Evolutionary conservation across 306 rosid genomes (phyloP).

Genomic region (Cucurbita ficifolia): DNA sequence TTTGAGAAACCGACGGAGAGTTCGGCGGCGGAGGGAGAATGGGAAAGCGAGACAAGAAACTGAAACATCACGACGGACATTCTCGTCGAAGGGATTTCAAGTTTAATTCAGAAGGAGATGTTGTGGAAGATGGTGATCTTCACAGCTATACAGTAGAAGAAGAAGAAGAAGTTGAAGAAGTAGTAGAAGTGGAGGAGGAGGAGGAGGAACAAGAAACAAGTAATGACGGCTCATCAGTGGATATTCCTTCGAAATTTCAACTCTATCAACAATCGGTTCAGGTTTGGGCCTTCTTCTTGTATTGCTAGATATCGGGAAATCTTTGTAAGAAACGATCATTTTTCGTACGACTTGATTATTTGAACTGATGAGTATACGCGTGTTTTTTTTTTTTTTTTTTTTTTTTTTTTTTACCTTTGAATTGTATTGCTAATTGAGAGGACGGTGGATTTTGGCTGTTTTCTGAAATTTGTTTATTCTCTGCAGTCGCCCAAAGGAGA

Average conservation of each 20-base stretch:
- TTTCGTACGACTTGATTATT: not conserved
- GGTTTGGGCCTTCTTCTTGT: constrained; percentile 25
- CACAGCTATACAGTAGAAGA: constrained; percentile 15
- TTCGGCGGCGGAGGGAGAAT: constrained; percentile 9
- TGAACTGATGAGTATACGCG: not conserved
- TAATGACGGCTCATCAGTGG: constrained; percentile 22
- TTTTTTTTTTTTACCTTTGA: not conserved
- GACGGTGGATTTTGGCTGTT: constrained; percentile 3
- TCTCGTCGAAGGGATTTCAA: constrained; percentile 24
- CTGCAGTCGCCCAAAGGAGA: constrained; percentile 89
- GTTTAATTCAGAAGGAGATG: constrained; percentile 28
- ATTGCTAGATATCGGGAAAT: not conserved
- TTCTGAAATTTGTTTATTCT: constrained; percentile 5
- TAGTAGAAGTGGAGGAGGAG: not conserved
- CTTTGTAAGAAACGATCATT: not conserved
- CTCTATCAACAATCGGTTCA: constrained; percentile 87
- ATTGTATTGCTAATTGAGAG: not conserved
- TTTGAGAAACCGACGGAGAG: not conserved
- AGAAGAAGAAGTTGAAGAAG: constrained; percentile 1
- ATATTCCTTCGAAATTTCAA: constrained; percentile 61
- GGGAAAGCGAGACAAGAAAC: constrained; percentile 38
- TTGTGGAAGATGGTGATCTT: not conserved
- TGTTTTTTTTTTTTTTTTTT: too few relatives aligned
- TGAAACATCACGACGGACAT: constrained; percentile 16
- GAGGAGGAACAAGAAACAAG: constrained; percentile 7